These are phyloP conservation scores for Fusarium sp. DNA, from an alignment of 2,329 filamentous ascomycete species.

Conservation along the genomic window DNA sequence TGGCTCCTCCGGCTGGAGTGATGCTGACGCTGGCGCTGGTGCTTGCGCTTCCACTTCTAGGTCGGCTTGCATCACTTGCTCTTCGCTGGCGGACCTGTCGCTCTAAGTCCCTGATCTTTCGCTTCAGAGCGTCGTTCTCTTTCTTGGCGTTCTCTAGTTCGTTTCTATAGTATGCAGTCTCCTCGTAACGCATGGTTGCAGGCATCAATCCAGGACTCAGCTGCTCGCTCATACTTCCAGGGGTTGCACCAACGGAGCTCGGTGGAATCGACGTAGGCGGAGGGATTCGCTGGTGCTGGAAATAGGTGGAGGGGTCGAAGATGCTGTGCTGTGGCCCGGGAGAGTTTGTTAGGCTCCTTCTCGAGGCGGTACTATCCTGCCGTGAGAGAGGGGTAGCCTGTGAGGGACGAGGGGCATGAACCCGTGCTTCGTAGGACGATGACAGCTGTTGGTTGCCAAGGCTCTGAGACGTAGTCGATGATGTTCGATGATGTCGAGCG, in stretches of 20 bases:
- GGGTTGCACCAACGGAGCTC: conserved; percentile 56
- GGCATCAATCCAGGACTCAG: conserved; percentile 66
- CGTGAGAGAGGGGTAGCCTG: conserved; percentile 60
- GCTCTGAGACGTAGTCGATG: conserved; percentile 67
- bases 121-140: conserved; percentile 72
- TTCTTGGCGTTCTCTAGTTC: conserved; percentile 71
- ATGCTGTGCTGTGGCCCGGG: conserved; percentile 60
- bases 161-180: conserved; percentile 67
- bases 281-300: conserved; percentile 59
- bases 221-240: conserved; percentile 53
- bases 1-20: conserved; percentile 50
- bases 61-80: conserved; percentile 58
- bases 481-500: conserved; percentile 67
- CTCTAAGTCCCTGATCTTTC: conserved; percentile 71
- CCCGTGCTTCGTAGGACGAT: conserved; percentile 51
- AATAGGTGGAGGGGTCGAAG: conserved; percentile 57
- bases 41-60: conserved; percentile 64
- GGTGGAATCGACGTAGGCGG: conserved; percentile 47
- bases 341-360: conserved; percentile 63
- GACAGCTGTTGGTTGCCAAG: conserved; percentile 53
- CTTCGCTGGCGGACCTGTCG: conserved; percentile 61
- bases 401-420: conserved; percentile 59
- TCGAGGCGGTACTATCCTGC: conserved; percentile 67
- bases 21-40: conserved; percentile 63
- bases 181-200: conserved; percentile 70